These are phyloP conservation scores for Hypoxylon crocopeplum DNA, from an alignment of 495 filamentous ascomycete species.

Conservation along the genomic window DNA sequence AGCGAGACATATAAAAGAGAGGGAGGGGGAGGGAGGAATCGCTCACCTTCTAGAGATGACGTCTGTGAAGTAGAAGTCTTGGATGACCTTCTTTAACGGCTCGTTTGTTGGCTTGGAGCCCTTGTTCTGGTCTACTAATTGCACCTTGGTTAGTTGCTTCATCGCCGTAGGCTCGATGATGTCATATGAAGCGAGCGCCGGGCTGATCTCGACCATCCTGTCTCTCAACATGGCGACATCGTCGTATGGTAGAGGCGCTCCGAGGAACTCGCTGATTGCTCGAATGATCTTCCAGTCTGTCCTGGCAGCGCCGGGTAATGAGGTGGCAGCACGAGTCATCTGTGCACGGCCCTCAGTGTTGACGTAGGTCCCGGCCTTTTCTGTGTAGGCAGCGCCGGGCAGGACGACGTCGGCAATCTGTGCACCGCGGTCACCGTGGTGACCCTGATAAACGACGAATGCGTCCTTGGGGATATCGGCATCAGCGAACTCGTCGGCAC, in stretches of 20 bases:
- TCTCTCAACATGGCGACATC: conserved; percentile 85
- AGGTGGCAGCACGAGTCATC: conserved; percentile 86
- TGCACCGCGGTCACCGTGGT: conserved; percentile 93
- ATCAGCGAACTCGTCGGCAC: conserved; percentile 85
- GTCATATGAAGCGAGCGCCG: conserved; percentile 87
- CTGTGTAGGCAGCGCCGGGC: conserved; percentile 92
- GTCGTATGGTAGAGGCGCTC: conserved; percentile 86
- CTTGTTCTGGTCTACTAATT: conserved; percentile 95
- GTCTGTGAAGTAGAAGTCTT: conserved; percentile 98
- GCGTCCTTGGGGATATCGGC: conserved; percentile 89
- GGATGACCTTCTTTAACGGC: conserved; percentile 80
- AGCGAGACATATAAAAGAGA: conserved; percentile 1
- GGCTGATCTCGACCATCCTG: conserved; percentile 94
- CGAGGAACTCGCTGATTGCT: conserved; percentile 89
- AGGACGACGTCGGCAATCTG: conserved; percentile 93
- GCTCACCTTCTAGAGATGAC: conserved; percentile 88
- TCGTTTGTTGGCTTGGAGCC: conserved; percentile 69
- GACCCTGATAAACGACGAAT: conserved; percentile 97
- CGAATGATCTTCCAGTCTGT: conserved; percentile 99
- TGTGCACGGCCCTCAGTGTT: conserved; percentile 97
- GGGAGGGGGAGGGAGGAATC: not conserved
- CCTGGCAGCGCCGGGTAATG: conserved; percentile 82
- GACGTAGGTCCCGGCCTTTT: conserved; percentile 95
- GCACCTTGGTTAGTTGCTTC: conserved; percentile 79
- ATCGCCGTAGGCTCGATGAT: conserved; percentile 80